phyloP scores from a whole-genome alignment of 73 alveolate species.

The Uronychia binucleata region DNA sequence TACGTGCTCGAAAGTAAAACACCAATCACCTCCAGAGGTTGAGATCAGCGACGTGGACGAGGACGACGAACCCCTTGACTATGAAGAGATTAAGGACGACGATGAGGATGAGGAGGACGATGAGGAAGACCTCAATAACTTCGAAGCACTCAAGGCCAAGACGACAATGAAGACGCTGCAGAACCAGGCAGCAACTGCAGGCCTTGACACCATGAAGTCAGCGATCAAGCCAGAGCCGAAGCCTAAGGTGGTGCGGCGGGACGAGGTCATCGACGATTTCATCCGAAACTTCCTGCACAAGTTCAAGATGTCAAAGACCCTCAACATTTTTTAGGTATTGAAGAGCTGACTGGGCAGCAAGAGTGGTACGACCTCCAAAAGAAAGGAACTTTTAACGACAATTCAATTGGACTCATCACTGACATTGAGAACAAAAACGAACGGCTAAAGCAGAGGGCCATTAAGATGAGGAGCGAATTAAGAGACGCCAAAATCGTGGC shows the following conservation, averaged over 20 bases:
- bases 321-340: constrained; percentile 81
- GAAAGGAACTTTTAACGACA: constrained; percentile 97
- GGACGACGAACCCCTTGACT: constrained; percentile 39
- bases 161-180: constrained; percentile 4
- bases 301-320: constrained; percentile 91
- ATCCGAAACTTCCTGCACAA: constrained; percentile 96
- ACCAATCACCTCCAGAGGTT: constrained; percentile 25
- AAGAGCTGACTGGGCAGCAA: constrained; percentile 58
- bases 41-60: constrained; percentile 46
- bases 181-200: constrained; percentile 18
- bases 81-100: constrained; percentile 40
- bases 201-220: constrained; percentile 33
- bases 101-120: constrained; percentile 34
- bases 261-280: constrained; percentile 98
- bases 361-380: constrained; percentile 98
- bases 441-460: constrained; percentile 91
- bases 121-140: constrained; percentile 43
- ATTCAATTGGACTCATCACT: constrained; percentile 95
- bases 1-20: constrained; percentile 38
- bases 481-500: constrained; percentile 92
- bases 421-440: constrained; percentile 97
- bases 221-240: constrained; percentile 45
- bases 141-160: constrained; percentile 56
- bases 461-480: constrained; percentile 85
- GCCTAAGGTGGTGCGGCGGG: constrained; percentile 86